Percentiles rank a stretch among this genome's conserved stretches.
Evolutionary conservation across 768 basidiomycete species (phyloP).

Genomic region (Phanerodontia chrysosporium): DNA sequence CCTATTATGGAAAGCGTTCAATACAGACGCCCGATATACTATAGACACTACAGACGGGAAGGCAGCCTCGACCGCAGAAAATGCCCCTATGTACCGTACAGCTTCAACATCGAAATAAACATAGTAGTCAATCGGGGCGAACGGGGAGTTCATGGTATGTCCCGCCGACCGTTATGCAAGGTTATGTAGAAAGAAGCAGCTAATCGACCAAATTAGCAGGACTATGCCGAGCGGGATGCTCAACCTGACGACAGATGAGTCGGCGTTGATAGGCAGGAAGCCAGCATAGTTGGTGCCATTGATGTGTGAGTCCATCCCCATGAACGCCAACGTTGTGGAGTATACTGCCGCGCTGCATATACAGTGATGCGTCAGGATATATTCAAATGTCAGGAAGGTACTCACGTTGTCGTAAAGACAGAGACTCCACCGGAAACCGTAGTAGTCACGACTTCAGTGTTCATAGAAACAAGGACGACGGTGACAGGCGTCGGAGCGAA

Average conservation of each 20-base stretch:
- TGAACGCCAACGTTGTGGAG: conserved; percentile 17
- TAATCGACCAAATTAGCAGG: not conserved
- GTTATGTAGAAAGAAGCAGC: too few relatives aligned
- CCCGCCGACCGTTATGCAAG: too few relatives aligned
- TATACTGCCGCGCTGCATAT: conserved; percentile 12
- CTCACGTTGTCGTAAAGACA: conserved; percentile 13
- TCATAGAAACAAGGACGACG: conserved; percentile 16
- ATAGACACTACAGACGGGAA: not conserved
- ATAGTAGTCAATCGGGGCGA: too few relatives aligned
- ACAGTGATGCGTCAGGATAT: too few relatives aligned
- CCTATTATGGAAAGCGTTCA: not conserved
- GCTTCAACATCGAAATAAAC: too few relatives aligned
- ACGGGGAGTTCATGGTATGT: too few relatives aligned
- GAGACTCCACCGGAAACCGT: not conserved
- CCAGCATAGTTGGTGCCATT: conserved; percentile 13
- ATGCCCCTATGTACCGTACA: too few relatives aligned
- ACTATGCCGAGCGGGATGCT: not conserved
- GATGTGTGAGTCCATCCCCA: conserved; percentile 11
- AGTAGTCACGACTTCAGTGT: conserved; percentile 6
- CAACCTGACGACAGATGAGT: not conserved
- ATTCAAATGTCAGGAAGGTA: not conserved
- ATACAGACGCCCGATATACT: not conserved
- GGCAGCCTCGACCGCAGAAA: too few relatives aligned
- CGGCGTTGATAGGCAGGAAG: conserved; percentile 23
- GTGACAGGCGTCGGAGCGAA: conserved; percentile 18